A percentile compares a stretch with the other conserved stretches of the same genome.
phyloP scores from a whole-genome alignment of 805 yeast species.

The Wickerhamiella domercqiae region DNA sequence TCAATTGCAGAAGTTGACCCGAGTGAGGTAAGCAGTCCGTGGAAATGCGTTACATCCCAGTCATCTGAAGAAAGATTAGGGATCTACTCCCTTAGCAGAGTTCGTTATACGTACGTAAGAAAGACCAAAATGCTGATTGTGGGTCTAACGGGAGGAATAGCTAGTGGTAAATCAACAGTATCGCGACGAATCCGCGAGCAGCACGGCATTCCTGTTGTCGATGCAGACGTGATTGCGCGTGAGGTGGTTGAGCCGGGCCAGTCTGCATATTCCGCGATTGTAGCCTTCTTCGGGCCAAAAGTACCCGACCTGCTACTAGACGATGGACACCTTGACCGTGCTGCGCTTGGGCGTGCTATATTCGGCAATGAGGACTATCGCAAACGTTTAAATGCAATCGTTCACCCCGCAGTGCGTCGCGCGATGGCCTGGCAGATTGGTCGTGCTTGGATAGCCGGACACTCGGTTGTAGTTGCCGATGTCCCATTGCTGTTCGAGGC shows the following conservation, averaged over 20 bases:
- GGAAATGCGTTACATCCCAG: too few relatives aligned
- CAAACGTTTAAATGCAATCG: conserved; percentile 47
- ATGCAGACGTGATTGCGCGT: conserved; percentile 83
- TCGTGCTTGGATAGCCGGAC: conserved; percentile 40
- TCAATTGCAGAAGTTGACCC: too few relatives aligned
- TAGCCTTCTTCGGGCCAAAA: conserved; percentile 39
- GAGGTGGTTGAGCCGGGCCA: conserved; percentile 73
- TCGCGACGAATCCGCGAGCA: conserved; percentile 40
- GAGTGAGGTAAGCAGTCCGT: too few relatives aligned
- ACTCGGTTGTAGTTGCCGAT: conserved; percentile 57
- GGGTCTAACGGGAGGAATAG: conserved; percentile 97
- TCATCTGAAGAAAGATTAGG: too few relatives aligned
- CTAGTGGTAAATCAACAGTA: conserved; percentile 92
- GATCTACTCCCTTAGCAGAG: too few relatives aligned
- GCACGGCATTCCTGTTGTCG: conserved; percentile 47
- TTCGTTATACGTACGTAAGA: too few relatives aligned
- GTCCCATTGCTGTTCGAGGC: conserved; percentile 85
- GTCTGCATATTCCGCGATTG: conserved; percentile 51
- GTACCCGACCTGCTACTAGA: conserved; percentile 33
- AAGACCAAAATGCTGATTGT: conserved; percentile 59
- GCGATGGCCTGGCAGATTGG: conserved; percentile 47
- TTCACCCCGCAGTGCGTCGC: conserved; percentile 74
- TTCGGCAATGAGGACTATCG: conserved; percentile 54
- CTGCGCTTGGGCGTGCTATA: conserved; percentile 61
- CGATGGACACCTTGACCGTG: conserved; percentile 47